Base-by-base conservation (phyloP, 257 asterid species). In the Perilla frutescens region DNA sequence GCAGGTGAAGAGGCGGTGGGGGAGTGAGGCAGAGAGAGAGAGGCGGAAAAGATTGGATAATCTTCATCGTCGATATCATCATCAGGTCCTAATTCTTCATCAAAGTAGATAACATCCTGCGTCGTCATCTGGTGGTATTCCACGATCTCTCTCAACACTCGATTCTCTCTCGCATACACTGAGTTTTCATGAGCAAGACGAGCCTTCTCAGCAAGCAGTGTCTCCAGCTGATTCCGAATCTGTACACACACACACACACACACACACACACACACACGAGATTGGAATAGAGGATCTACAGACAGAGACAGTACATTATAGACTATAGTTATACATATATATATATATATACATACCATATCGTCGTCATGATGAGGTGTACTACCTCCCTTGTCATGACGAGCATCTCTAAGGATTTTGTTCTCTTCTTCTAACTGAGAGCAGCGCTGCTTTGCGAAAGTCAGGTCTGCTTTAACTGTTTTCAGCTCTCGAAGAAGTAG, bases 341-440 rank as follows among this genome's bases (percentile, higher is more conserved):
- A 57, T 26, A 57, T 11, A 32, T 10, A 11, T 4, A 26, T 8
- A 62, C 15, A 11, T 85, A 89, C 98, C 96, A 94, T 83, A 86
- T 90, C 99, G 78, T 94, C 99, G 68, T 90, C 97, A 3, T 29
- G n/a, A 34, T 53, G 34, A 9, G 90, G 96, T 34, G 37, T 34
- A 68, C 83, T 81, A 51, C 74, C 85, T 49, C 96, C 91, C 85
- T 89, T 89, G 6, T 86, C 95, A 2, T 48, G 4, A 34, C 96
- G 90, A 75, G 85, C 83, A 63, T 94, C 97, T 72, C 99, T 79
- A 6, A 94, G 97, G 71, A 82, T 72, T 77, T 68, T 91, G 48
- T 94, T 91, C 84, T 94, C 97, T 72, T 94, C 96, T 87, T 91
- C 99, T 31, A 94, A 81, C 83, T 91, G 96, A 62, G 96, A 88